Base-by-base conservation (phyloP, 805 yeast species). In the Ogataea haglerorum region DNA sequence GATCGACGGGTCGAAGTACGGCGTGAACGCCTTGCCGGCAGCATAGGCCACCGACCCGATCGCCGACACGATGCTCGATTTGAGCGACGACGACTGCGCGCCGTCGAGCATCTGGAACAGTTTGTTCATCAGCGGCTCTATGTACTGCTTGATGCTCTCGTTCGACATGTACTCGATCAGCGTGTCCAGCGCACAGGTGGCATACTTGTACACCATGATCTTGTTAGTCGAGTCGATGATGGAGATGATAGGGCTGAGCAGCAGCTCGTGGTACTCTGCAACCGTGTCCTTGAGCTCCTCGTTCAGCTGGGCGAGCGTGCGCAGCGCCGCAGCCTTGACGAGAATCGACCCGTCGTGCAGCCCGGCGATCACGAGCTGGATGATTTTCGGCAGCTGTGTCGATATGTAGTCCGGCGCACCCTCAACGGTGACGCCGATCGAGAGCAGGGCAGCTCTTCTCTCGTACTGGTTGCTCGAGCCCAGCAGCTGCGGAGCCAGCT, bases 11-110 rank as follows among this genome's bases (percentile, higher is more conserved):
- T 80, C 77, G 65, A 91, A 91, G 70, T 76, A 93, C 45, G 98
- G 97, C 45, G 75, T 70, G 67, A 86, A 93, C 28, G 85, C 75
- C 54, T 82, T 81, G 65, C 97, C 96, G 31, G 96, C 80, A 42
- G 98, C 95, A 60, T 83, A 89, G 21, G 99, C 98, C 45, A 96
- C 87, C 28, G 98, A 90, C 41, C 98, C 98, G 61, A 93, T 86
- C 28, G 97, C 96, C 39, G 95, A 85, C 45, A 93, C 96, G 58
- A 85, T 82, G 45, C 87, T 86, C 35, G 85, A 69, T 63, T 80
- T 83, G 58, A 85, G 71, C 12, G 95, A 77, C 16, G 90, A 83
- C 26, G 83, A 74, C 52, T 80, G 74, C 35, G 95, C 86, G 48
- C 76, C 72, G 54, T 79, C 82, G 55, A 91, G 76, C 85, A 93